Base-by-base conservation (phyloP, 495 filamentous ascomycete genomes). In the Neurospora tetrasperma region DNA sequence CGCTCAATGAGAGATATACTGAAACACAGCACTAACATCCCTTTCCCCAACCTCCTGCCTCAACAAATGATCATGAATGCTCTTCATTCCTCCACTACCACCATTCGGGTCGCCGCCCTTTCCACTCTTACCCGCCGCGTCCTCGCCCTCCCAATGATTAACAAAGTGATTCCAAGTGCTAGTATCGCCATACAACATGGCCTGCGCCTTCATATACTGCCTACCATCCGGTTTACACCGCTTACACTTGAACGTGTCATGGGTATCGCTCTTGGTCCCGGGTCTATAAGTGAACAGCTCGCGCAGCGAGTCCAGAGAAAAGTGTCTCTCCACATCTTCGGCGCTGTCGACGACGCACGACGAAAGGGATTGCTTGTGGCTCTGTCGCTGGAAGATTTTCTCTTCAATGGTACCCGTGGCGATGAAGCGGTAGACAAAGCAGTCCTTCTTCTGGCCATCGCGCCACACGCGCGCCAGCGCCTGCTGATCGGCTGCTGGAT, bases 231-330 rank as follows among this genome's bases (percentile, higher is more conserved):
- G 90, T 78, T 90, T 92, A 77, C 96, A 99, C 42, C 96, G 85
- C 84, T 97, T 98, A 81, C 96, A 99, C 84, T 97, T 98, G 86
- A 99, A 98, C 3, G 96, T 98, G 75, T 99, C 96, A 76, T 99
- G 96, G 1, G 96, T 98, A 78, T 99, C 96, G 76, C 93, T 96
- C 31, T 86, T 88, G 3, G 96, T 98, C 27, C 90, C 88, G 0
- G 89, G 87, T 54, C 92, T 89, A 84, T 95, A 98, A 83, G 96
- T 92, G 85, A 99, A 99, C 66, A 99, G 84, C 80, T 99, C 94
- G 20, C 94, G 85, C 35, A 99, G 83, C 35, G 89, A 91, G 75
- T 98, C 96, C 0, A 97, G 86, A 5, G 90, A 93, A 80, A 99
- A 99, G 80, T 99, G 96, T 6, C 96, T 87, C 80, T 99, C 96